A percentile compares a stretch with the other conserved stretches of the same genome.
Conservation (phyloP, 129 eudicot genomes). For the Ambrosia trifida region DNA sequence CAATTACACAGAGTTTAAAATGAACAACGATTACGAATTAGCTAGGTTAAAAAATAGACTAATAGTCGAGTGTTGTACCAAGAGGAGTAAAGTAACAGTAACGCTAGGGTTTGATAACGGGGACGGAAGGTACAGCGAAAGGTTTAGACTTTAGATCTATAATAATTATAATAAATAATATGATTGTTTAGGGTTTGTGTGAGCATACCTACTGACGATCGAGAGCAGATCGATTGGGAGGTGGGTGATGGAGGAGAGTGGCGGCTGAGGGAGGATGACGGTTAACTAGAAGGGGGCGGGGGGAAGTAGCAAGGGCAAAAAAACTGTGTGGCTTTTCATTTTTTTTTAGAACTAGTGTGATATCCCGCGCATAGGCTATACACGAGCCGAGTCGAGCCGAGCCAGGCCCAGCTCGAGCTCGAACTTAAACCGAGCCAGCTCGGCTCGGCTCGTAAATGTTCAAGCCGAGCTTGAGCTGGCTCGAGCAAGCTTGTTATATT, state of each 20-base stretch:
- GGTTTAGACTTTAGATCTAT: constrained; percentile 19
- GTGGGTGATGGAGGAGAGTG: background rate
- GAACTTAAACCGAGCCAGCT: no score
- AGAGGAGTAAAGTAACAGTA: constrained; percentile 9
- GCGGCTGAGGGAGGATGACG: constrained; percentile 17
- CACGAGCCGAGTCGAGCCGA: no score
- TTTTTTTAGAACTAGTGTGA: no score
- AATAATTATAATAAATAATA: background rate
- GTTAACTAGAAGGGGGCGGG: constrained; percentile 28
- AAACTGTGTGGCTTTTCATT: no score
- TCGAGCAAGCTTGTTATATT: no score
- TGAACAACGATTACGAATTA: background rate
- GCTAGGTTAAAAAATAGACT: background rate
- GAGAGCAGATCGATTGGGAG: constrained; percentile 6
- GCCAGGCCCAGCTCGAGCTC: no score
- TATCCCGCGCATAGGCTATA: no score
- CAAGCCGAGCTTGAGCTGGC: no score
- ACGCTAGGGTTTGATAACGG: constrained; percentile 18
- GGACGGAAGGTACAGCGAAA: background rate
- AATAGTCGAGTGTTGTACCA: background rate
- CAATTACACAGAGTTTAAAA: background rate
- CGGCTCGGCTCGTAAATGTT: no score
- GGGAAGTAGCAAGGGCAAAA: constrained; percentile 21
- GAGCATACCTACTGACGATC: constrained; percentile 15
- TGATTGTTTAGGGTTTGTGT: background rate